Evolutionary conservation across 768 basidiomycete species (phyloP).

Genomic region (Lentinula guzmanii): DNA sequence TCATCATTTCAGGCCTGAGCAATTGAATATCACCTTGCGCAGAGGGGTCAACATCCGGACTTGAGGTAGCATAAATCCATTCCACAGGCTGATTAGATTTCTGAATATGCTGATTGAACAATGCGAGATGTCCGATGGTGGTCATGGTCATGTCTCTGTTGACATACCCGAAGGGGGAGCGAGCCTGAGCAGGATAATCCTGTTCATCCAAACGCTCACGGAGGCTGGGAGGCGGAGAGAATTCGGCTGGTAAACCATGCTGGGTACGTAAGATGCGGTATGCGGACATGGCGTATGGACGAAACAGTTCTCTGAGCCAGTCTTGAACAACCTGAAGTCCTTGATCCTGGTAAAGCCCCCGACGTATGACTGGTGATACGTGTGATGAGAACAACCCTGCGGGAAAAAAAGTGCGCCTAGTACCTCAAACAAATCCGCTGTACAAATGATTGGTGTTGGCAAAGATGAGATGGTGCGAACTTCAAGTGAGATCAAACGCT

Average conservation of each 20-base stretch:
- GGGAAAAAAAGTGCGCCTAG: conserved; percentile 9
- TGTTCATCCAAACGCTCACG: conserved; percentile 8
- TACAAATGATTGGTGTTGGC: neutral
- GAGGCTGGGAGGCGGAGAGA: conserved; percentile 12
- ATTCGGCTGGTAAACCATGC: conserved; percentile 53
- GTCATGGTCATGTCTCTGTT: conserved; percentile 12
- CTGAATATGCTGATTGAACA: conserved; percentile 77
- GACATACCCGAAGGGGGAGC: neutral
- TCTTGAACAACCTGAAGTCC: conserved; percentile 47
- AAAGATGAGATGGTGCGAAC: too few species aligned
- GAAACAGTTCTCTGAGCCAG: conserved; percentile 62
- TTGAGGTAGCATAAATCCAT: conserved; percentile 58
- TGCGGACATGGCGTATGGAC: conserved; percentile 55
- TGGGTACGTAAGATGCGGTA: conserved; percentile 61
- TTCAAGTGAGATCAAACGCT: neutral
- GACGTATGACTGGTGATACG: conserved; percentile 54
- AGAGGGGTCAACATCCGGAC: neutral
- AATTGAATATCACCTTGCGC: neutral
- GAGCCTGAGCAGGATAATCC: neutral
- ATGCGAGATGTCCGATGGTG: conserved; percentile 59
- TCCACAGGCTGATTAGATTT: conserved; percentile 53
- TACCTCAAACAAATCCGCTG: conserved; percentile 83
- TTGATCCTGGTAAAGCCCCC: conserved; percentile 72
- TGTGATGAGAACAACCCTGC: neutral
- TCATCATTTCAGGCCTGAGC: conserved; percentile 13